Base-by-base conservation (phyloP, 169 alveolate species). In the Eimeria falciformis region DNA sequence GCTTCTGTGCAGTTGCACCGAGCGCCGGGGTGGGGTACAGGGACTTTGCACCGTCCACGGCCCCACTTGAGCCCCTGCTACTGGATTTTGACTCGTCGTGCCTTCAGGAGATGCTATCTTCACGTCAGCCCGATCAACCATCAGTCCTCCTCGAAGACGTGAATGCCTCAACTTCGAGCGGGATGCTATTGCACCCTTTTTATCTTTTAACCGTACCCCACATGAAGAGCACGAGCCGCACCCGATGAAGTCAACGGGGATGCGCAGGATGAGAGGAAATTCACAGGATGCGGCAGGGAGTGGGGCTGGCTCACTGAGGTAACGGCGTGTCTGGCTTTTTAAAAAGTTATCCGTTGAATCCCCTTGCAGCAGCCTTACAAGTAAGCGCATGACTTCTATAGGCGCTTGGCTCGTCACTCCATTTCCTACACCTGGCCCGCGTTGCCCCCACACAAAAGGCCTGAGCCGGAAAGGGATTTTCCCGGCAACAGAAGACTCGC, bases 311-410 rank as follows among this genome's bases (percentile, higher is more conserved):
- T n/a, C 46, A 50, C 71, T 27, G 87, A 78, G 87, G 69, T 78
- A 50, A 47, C 87, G 69, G 46, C 87, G 87, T 23, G 37, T 78
- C 21, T 29, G 50, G 69, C 87, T 78, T 27, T 50, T 47, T 23
- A 78, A 25, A 78, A 78, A 78, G 18, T 45, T 14, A 9, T 12
- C 69, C 47, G 87, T 78, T 6, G 69, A 50, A 7, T 78, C 87
- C 17, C 27, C 87, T 68, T 78, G 87, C 25, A 78, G 69, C 71
- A 78, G 46, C 37, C 53, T 40, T n/a, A 47, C 71, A 78, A 78
- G 37, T 11, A 27, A 23, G 9, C 87, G 29, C 23, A 78, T 9
- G 87, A 78, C 69, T 37, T 78, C 87, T 78, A 37, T 66, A 6
- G 87, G 87, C n/a, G 53, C 46, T 46, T 78, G 29, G 40, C 0